Evolutionary conservation across 177 flowering plant species (phyloP), one percentile per base, ranked within the genome.

Genomic region (Vitis hybrid): DNA sequence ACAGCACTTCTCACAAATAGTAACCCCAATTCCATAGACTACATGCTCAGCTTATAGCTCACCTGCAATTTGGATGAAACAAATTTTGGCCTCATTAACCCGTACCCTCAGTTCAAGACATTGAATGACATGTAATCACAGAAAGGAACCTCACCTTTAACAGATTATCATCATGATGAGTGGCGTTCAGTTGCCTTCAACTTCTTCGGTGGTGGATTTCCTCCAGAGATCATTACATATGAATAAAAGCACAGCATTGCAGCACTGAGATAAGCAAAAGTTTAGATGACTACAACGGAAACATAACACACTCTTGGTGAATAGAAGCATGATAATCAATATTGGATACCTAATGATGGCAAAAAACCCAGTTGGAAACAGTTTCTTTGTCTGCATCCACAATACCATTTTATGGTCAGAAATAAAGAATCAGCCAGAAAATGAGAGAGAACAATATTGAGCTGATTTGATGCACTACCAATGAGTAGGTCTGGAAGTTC

Each of bases 191-290:
- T 61, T 19, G 82, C 50, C 73, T 88, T 91, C 88, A 80, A 68
- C 87, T 94, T 94, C 85, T 95, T 95, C 21, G 99, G 98, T 27
- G 98, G 97, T 18, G 99, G 98, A 68, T 95, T 95, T 74, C 98
- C 98, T 66, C 99, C 99, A 18, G 97, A 87, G n/a, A 84, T 58
- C 73, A 93, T 60, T 64, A 95, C 98, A 72, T 93, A 91, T 7
- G 84, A 71, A 73, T 91, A 95, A 83, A 95, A 95, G 74, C 84
- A 87, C 6, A 93, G 75, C 99, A 95, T 91, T 67, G 90, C 92
- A 75, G 90, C 92, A 84, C 98, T 95, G 87, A 64, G 59, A 74
- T 48, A 52, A 8, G 67, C 2, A 62, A 65, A 71, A 62, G 40
- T 35, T 56, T 56, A 49, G 32, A 74, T 49, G 62, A 60, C 30